Base-by-base conservation (phyloP, 2,329 filamentous ascomycete species). In the Tetracladium maxilliforme region DNA sequence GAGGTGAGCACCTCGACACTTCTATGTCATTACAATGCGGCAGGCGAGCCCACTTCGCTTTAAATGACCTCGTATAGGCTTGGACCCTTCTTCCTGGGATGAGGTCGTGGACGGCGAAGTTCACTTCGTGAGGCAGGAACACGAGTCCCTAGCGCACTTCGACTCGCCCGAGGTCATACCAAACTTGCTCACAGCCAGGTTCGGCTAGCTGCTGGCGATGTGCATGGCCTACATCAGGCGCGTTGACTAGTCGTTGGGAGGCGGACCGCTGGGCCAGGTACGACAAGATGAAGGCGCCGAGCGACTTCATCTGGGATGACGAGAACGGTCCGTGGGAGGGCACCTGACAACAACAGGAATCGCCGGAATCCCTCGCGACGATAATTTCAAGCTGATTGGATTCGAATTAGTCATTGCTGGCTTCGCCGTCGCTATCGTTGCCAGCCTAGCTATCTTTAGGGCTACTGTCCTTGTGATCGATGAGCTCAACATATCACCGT, bases 221-320 rank as follows among this genome's bases (percentile, higher is more conserved):
- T 27, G 15, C 19, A 17, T 27, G 6, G 25, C 25, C 10, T 20
- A 26, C 19, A 19, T 26, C 7, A 14, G 17, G 15, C 22, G n/a
- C 14, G 17, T 24, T 24, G 11, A n/a, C n/a, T n/a, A n/a, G n/a
- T n/a, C n/a, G n/a, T n/a, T 14, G 6, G 7, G 22, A 24, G 15
- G 17, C 12, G 13, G 12, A 16, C 7, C 7, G 17, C 10, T 7
- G 17, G 15, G 15, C 15, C 13, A 24, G 14, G 7, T 16, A 24
- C 17, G 13, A 16, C n/a, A n/a, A n/a, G n/a, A n/a, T n/a, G 15
- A 14, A 16, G 7, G 14, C 14, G 3, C 7, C 5, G 7, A 24
- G 22, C 17, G 22, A 16, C 13, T n/a, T n/a, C 17, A 5, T 24
- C 22, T 24, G 7, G 22, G 14, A 24, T 24, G 7, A 24, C 14